These are phyloP conservation scores for Daldinia bambusicola DNA, from an alignment of 495 filamentous ascomycete species.

Conservation along the genomic window DNA sequence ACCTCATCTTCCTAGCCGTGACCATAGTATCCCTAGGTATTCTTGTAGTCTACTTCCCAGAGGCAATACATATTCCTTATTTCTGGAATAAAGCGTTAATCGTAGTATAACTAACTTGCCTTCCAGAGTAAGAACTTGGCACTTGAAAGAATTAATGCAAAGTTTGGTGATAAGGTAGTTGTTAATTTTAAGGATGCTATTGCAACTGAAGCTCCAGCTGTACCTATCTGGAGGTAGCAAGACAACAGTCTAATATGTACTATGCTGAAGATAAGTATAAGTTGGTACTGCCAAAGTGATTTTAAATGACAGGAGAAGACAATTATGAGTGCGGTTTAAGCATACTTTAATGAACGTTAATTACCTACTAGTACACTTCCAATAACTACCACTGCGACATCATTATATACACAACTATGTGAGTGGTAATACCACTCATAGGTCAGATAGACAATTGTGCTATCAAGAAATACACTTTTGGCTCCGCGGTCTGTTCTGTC, in stretches of 20 bases:
- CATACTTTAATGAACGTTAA: too few species aligned
- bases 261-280: not conserved
- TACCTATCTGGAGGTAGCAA: not conserved
- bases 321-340: too few species aligned
- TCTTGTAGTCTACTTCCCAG: conserved; percentile 1
- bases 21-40: not conserved
- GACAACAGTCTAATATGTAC: not conserved
- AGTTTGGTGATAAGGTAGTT: not conserved
- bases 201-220: not conserved
- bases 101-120: not conserved
- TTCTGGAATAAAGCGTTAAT: too few species aligned
- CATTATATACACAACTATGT: too few species aligned
- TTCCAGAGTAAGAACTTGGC: not conserved
- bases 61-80: too few species aligned
- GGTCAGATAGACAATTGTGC: too few species aligned
- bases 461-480: too few species aligned
- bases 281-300: not conserved
- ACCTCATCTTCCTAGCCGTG: not conserved
- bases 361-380: too few species aligned
- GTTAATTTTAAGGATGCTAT: not conserved
- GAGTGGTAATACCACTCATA: too few species aligned
- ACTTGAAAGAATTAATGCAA: not conserved
- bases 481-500: too few species aligned
- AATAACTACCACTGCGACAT: too few species aligned
- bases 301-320: too few species aligned